Conservation (phyloP, 164 flowering plant species). For the Macadamia tetraphylla region DNA sequence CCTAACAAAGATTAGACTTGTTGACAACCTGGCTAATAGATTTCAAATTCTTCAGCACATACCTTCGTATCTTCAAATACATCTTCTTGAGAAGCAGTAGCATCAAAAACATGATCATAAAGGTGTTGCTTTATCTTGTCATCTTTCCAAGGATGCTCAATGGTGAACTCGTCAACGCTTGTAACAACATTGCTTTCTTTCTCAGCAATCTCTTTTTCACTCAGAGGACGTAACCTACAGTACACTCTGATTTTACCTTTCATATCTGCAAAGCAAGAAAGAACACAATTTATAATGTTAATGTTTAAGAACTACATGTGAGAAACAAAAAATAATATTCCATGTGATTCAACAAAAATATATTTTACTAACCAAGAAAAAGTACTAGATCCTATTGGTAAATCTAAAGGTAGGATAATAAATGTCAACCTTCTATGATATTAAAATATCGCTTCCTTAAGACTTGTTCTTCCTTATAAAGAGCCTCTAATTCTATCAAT, state of each 20-base stretch:
- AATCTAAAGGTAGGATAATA: background rate
- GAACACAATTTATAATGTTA: background rate
- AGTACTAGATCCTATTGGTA: background rate
- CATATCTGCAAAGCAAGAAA: slow-evolving; percentile 57
- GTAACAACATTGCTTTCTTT: slow-evolving; percentile 49
- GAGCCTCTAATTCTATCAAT: slow-evolving; percentile 72
- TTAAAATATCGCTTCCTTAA: slow-evolving; percentile 89
- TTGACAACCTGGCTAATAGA: background rate
- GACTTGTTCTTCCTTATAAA: slow-evolving; percentile 90
- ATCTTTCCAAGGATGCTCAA: slow-evolving; percentile 95
- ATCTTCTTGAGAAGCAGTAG: slow-evolving; percentile 71
- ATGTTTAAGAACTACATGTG: background rate
- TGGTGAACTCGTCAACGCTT: slow-evolving; percentile 76
- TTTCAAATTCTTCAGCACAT: slow-evolving; percentile 13
- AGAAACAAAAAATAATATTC: background rate
- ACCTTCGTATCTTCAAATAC: slow-evolving; percentile 95
- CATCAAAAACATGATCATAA: slow-evolving; percentile 90
- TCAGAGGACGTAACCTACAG: slow-evolving; percentile 83
- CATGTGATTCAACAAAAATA: background rate
- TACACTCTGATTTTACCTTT: slow-evolving; percentile 94
- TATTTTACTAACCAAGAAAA: background rate
- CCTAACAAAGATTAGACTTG: too few species aligned
- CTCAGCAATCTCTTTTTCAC: slow-evolving; percentile 63
- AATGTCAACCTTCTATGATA: slow-evolving; percentile 73
- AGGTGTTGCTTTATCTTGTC: slow-evolving; percentile 75